Percentiles rank a stretch among this genome's conserved stretches.
Evolutionary conservation across 108 stramenopile genomes (phyloP).

Genomic region (Cyclotella kingstonii): DNA sequence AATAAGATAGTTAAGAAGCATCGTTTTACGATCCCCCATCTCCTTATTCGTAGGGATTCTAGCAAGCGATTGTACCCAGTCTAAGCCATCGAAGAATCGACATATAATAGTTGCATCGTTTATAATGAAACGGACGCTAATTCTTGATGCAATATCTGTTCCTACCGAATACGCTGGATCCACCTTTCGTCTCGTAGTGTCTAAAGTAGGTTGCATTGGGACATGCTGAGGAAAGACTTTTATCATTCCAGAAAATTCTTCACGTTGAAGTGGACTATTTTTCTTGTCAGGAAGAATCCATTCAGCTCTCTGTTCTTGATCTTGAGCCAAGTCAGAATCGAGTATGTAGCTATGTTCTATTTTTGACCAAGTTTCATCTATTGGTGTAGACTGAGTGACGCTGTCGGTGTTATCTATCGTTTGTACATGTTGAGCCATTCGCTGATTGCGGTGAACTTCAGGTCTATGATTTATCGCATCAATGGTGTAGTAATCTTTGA

Average conservation of each 20-base stretch:
- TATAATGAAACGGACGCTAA: conserved; percentile 57
- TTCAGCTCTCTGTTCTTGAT: conserved; percentile 61
- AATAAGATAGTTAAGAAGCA: conserved; percentile 58
- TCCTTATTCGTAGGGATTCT: not conserved
- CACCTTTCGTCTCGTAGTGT: conserved; percentile 63
- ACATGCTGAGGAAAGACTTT: conserved; percentile 70
- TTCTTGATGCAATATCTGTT: conserved; percentile 24
- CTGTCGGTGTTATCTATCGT: not conserved
- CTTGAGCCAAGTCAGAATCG: conserved; percentile 52
- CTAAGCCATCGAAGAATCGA: conserved; percentile 81
- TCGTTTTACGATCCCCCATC: conserved; percentile 38
- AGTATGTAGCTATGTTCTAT: conserved; percentile 55
- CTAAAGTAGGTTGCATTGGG: conserved; percentile 50
- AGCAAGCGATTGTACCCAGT: conserved; percentile 52
- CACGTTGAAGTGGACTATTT: not conserved
- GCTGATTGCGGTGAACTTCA: not conserved
- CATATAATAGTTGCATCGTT: conserved; percentile 56
- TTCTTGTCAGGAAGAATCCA: conserved; percentile 47
- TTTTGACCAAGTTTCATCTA: conserved; percentile 79
- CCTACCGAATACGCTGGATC: conserved; percentile 55
- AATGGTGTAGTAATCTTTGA: conserved; percentile 50
- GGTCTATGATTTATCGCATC: conserved; percentile 12
- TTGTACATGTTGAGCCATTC: not conserved
- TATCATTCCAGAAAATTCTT: not conserved
- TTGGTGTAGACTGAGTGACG: conserved; percentile 6